Base-by-base conservation (phyloP, 768 basidiomycete genomes). In the Rhodocollybia butyracea region DNA sequence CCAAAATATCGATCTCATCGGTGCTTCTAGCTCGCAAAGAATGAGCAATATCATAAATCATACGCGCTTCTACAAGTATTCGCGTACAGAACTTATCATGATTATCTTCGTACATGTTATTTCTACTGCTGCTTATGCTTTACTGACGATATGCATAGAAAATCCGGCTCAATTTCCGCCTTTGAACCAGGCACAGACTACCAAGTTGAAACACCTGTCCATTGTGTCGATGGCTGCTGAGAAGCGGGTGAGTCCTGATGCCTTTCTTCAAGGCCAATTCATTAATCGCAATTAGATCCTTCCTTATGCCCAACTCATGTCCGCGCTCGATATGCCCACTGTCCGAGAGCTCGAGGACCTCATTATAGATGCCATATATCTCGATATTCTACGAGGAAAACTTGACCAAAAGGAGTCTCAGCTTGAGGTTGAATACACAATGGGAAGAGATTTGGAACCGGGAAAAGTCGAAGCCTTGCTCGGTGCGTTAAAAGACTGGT, bases 361-460 rank as follows among this genome's bases (percentile, higher is more conserved):
- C 60, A 91, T 98, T 66, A 98, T 99, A 68, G 94, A 98, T 64
- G 90, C 90, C 11, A 94, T 98, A 69, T 98, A 98, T 71, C 84
- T 91, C 38, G 89, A 92, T 67, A 76, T 97, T 36, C 78, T 99
- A 34, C 84, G 85, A 47, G 96, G 94, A 10, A 94, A 91, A 65
- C 86, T 99, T 46, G 94, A 98, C 70, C 96, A 98, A 71, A 91
- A 91, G 67, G 82, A 91, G 62, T 83, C 86, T 60, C 87, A 93
- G 60, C 78, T 98, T 56, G 91, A 96, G 69, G 85, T 98, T 32
- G 91, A 96, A 70, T 94, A 92, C 64, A 91, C 89, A 0, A 86
- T 94, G 78, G 96, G 96, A 0, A 73, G 96, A 53, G 96, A 99
- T 70, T 74, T 98, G n/a, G 86, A 87, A 50, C 86, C 88, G 1